These are phyloP conservation scores for Cladophialophora yegresii DNA, from an alignment of 2,329 filamentous ascomycete species.

Conservation along the genomic window DNA sequence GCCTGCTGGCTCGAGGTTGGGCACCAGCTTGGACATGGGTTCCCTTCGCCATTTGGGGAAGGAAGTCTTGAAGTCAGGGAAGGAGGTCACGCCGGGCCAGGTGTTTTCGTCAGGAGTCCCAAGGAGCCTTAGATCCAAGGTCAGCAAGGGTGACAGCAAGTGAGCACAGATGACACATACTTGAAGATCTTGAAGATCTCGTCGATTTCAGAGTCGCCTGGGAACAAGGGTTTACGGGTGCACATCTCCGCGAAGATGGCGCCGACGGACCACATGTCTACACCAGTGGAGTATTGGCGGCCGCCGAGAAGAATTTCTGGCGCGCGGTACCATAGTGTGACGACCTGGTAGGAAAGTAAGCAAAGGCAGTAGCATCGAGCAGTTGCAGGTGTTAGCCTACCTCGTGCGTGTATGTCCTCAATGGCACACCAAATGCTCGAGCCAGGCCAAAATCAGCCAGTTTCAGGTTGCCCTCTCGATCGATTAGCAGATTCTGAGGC, in stretches of 20 bases:
- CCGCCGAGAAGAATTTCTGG: constrained; percentile 89
- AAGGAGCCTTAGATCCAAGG: constrained; percentile 61
- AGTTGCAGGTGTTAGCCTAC: constrained; percentile 43
- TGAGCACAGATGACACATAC: constrained; percentile 50
- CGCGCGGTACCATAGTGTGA: constrained; percentile 66
- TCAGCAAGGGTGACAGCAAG: constrained; percentile 28
- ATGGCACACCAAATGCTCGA: constrained; percentile 84
- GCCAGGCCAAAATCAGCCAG: constrained; percentile 88
- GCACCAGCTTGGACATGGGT: constrained; percentile 65
- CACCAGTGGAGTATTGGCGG: constrained; percentile 87
- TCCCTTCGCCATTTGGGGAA: constrained; percentile 90
- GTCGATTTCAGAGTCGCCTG: constrained; percentile 88
- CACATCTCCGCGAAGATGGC: constrained; percentile 98
- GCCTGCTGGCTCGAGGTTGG: constrained; percentile 67
- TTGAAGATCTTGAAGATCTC: constrained; percentile 95
- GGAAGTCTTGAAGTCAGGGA: constrained; percentile 88
- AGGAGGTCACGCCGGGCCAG: constrained; percentile 92
- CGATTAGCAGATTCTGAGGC: constrained; percentile 85
- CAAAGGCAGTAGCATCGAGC: neutral
- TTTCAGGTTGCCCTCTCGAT: constrained; percentile 84
- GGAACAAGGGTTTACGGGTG: constrained; percentile 87
- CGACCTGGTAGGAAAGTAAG: constrained; percentile 24
- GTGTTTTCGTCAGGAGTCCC: constrained; percentile 79
- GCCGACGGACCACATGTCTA: constrained; percentile 94
- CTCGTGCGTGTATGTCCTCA: constrained; percentile 91